These are phyloP conservation scores for Penicillium sp. DNA, from an alignment of 2,329 filamentous ascomycete genomes.

Conservation along the genomic window DNA sequence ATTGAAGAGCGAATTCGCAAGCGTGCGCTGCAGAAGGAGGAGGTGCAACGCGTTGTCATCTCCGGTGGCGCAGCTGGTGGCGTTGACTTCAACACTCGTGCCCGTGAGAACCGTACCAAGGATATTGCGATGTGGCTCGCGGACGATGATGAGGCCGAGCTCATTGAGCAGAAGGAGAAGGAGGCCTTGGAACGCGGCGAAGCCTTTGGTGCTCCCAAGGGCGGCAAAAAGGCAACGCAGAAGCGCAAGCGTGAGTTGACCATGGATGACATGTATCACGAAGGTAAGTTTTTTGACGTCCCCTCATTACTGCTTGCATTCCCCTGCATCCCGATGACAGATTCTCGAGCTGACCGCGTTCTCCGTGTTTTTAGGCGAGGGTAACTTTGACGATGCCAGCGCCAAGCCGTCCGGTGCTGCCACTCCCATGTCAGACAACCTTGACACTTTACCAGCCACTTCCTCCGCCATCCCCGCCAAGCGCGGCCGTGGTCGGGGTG, in stretches of 20 bases:
- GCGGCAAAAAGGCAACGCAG: constrained; percentile 52
- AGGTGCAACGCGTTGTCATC: constrained; percentile 96
- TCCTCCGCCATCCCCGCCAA: constrained; percentile 39
- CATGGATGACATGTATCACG: constrained; percentile 97
- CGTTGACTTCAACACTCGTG: constrained; percentile 93
- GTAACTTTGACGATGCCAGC: constrained; percentile 82
- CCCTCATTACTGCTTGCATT: not conserved
- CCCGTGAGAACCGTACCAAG: constrained; percentile 87
- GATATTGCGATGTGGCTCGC: constrained; percentile 99
- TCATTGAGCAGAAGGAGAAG: constrained; percentile 88
- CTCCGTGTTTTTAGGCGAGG: constrained; percentile 63
- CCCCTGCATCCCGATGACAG: not conserved
- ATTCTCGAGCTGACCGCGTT: constrained; percentile 4
- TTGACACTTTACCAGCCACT: constrained; percentile 35
- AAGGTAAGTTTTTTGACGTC: constrained; percentile 61
- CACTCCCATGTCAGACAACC: constrained; percentile 62
- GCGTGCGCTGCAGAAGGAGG: constrained; percentile 94
- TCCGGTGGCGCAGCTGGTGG: constrained; percentile 74
- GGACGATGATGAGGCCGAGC: constrained; percentile 90
- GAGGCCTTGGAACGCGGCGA: constrained; percentile 69
- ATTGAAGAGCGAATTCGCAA: constrained; percentile 98
- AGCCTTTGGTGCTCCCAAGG: constrained; percentile 54
- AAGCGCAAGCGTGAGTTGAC: constrained; percentile 58
- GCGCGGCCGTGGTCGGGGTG: constrained; percentile 54
- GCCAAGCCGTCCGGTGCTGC: constrained; percentile 80